These are phyloP conservation scores for Malassezia yamatoensis DNA, from an alignment of 1,284 basidiomycete species.

Conservation along the genomic window DNA sequence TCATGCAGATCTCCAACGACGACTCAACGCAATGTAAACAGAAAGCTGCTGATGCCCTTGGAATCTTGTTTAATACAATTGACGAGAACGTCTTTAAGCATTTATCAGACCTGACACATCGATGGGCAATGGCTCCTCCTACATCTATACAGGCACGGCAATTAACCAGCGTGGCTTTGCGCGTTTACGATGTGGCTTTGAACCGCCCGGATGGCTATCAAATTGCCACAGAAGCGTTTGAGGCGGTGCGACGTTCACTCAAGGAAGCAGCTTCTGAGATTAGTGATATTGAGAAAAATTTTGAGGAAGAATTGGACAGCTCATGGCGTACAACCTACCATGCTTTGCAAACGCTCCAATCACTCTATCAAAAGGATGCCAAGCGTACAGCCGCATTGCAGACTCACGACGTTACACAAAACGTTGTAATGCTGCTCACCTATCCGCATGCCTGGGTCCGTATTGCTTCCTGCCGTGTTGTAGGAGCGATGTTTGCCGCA, in stretches of 20 bases:
- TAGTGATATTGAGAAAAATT: background rate
- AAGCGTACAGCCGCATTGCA: background rate
- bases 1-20: constrained; percentile 89
- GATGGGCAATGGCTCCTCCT: constrained; percentile 61
- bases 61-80: constrained; percentile 62
- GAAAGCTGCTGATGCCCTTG: constrained; percentile 73
- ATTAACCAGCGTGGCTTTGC: constrained; percentile 63
- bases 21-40: constrained; percentile 76
- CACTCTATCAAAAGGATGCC: constrained; percentile 9
- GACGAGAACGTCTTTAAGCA: constrained; percentile 57
- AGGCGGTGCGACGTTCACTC: background rate
- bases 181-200: constrained; percentile 48
- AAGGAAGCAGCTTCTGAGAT: background rate
- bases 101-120: constrained; percentile 63
- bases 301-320: background rate
- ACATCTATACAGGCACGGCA: constrained; percentile 51
- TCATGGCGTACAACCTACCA: constrained; percentile 44
- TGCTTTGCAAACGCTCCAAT: constrained; percentile 15
- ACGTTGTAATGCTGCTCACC: constrained; percentile 65
- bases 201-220: background rate
- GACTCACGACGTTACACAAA: background rate
- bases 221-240: background rate
- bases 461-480: constrained; percentile 64
- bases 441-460: constrained; percentile 95
- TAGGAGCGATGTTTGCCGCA: constrained; percentile 61